Percentiles rank a stretch among this genome's conserved stretches.
Conservation (phyloP, 768 basidiomycete species). For the Serendipita vermifera region DNA sequence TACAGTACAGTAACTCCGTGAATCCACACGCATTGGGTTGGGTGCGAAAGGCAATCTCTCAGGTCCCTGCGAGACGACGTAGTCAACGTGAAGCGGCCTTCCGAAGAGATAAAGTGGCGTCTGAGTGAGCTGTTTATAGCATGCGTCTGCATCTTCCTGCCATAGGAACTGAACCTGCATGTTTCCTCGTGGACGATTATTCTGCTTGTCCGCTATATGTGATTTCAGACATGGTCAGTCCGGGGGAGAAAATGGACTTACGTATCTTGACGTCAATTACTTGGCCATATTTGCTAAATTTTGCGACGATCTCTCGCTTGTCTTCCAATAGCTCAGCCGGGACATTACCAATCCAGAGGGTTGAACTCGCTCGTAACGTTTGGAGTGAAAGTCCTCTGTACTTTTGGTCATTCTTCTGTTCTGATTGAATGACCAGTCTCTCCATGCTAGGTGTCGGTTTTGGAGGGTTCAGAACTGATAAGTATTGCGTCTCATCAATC, state of each 20-base stretch:
- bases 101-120: background rate
- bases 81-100: background rate
- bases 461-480: too few relatives aligned
- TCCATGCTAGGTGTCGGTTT: too few relatives aligned
- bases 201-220: background rate
- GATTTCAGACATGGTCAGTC: background rate
- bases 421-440: too few relatives aligned
- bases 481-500: too few relatives aligned
- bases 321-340: background rate
- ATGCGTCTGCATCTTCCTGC: background rate
- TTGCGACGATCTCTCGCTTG: background rate
- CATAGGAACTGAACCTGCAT: background rate
- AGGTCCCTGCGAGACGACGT: background rate
- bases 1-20: background rate
- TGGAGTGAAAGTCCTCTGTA: too few relatives aligned
- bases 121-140: background rate
- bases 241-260: background rate
- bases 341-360: background rate
- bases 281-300: background rate
- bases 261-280: background rate
- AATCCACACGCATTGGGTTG: background rate
- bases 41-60: background rate
- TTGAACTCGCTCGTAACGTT: too few relatives aligned
- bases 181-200: background rate
- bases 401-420: too few relatives aligned